phyloP scores from a whole-genome alignment of 192 early-diverging fungal genomes.

The Coemansia guatemalensis region DNA sequence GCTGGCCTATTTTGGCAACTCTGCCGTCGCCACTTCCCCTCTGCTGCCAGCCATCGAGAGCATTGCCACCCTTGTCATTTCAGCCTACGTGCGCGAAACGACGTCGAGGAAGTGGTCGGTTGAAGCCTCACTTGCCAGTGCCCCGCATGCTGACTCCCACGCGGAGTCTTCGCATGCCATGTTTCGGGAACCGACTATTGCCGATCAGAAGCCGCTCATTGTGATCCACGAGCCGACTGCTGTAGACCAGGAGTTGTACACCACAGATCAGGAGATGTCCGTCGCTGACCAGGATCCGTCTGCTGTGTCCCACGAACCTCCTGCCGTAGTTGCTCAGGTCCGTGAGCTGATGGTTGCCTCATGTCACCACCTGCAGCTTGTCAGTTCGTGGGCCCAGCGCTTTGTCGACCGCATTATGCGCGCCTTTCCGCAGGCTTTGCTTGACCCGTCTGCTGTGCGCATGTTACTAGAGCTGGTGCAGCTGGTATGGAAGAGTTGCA shows the following conservation, averaged over 20 bases:
- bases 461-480: constrained; percentile 83
- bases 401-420: constrained; percentile 60
- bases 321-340: constrained; percentile 51
- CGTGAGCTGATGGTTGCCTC: constrained; percentile 65
- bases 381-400: constrained; percentile 67
- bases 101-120: constrained; percentile 37
- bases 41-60: constrained; percentile 73
- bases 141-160: neutral
- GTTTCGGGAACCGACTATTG: neutral
- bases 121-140: constrained; percentile 26
- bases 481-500: constrained; percentile 74
- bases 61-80: constrained; percentile 65
- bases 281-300: neutral
- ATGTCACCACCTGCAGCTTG: constrained; percentile 66
- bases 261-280: constrained; percentile 1
- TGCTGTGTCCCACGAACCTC: constrained; percentile 1
- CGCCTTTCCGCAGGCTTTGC: constrained; percentile 75
- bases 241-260: neutral
- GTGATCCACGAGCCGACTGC: neutral
- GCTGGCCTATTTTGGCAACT: constrained; percentile 82
- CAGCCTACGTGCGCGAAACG: constrained; percentile 41
- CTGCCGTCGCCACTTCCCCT: constrained; percentile 75
- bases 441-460: constrained; percentile 66
- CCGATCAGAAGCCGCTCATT: neutral
- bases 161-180: neutral